Conservation (phyloP, 768 basidiomycete genomes). For the Polyporus arcularius region DNA sequence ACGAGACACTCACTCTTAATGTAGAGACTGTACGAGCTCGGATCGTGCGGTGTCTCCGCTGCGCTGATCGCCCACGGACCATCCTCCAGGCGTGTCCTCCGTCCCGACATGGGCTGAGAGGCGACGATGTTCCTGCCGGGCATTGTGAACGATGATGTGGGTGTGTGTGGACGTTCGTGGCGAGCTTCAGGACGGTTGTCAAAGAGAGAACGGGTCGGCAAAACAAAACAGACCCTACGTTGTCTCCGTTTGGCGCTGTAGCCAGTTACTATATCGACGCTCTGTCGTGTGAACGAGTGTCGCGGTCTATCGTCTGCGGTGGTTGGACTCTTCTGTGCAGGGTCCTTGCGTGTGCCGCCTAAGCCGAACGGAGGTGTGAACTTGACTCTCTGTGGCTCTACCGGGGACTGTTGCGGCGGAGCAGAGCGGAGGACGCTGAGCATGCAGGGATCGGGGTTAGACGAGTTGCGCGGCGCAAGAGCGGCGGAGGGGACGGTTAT, state of each 20-base stretch:
- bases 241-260: conserved; percentile 38
- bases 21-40: conserved; percentile 77
- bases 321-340: conserved; percentile 14
- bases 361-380: conserved; percentile 53
- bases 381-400: conserved; percentile 41
- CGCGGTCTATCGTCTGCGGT: conserved; percentile 31
- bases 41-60: conserved; percentile 79
- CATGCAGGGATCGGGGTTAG: conserved; percentile 39
- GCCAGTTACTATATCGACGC: conserved; percentile 45
- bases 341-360: conserved; percentile 33
- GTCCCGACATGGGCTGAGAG: conserved; percentile 31
- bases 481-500: conserved; percentile 25
- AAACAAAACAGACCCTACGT: conserved; percentile 37
- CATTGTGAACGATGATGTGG: conserved; percentile 21
- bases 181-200: conserved; percentile 34
- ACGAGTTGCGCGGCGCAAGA: conserved; percentile 27
- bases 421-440: conserved; percentile 39
- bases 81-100: conserved; percentile 65
- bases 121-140: conserved; percentile 28
- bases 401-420: conserved; percentile 31
- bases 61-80: conserved; percentile 89
- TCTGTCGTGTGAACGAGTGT: conserved; percentile 39
- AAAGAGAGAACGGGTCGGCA: conserved; percentile 45
- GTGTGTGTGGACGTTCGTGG: not conserved
- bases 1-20: conserved; percentile 75